Conservation (phyloP, 305 asterid genomes). For the Petunia hybrid region DNA sequence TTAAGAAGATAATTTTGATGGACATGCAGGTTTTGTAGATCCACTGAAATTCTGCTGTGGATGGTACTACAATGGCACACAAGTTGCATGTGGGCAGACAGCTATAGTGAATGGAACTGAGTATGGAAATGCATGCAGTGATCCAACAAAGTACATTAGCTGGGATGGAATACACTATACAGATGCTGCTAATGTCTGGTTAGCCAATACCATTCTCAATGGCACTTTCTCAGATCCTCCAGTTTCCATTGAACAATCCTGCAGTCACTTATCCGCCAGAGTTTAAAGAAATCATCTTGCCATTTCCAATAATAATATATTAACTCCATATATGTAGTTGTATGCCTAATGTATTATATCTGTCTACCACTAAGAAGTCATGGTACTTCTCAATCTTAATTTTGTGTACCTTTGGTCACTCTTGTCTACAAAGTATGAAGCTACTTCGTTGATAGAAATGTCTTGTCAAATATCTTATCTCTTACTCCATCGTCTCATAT, state of each 20-base stretch:
- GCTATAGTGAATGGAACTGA: constrained; percentile 36
- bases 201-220: constrained; percentile 25
- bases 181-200: constrained; percentile 30
- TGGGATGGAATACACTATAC: constrained; percentile 39
- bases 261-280: constrained; percentile 17
- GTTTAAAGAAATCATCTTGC: neutral
- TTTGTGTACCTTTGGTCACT: neutral
- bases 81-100: constrained; percentile 37
- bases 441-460: neutral
- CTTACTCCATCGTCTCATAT: neutral
- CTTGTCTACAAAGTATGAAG: neutral
- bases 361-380: neutral
- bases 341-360: neutral
- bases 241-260: constrained; percentile 23
- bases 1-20: neutral
- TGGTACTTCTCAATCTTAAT: neutral
- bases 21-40: constrained; percentile 39
- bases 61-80: constrained; percentile 33
- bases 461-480: neutral
- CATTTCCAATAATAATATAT: constrained; percentile 1
- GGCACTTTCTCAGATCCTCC: constrained; percentile 33
- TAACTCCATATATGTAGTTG: neutral
- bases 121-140: constrained; percentile 35
- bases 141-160: constrained; percentile 38
- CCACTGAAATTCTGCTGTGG: constrained; percentile 39